phyloP scores from a whole-genome alignment of 2,329 filamentous ascomycete genomes.

The Trichothecium roseum region DNA sequence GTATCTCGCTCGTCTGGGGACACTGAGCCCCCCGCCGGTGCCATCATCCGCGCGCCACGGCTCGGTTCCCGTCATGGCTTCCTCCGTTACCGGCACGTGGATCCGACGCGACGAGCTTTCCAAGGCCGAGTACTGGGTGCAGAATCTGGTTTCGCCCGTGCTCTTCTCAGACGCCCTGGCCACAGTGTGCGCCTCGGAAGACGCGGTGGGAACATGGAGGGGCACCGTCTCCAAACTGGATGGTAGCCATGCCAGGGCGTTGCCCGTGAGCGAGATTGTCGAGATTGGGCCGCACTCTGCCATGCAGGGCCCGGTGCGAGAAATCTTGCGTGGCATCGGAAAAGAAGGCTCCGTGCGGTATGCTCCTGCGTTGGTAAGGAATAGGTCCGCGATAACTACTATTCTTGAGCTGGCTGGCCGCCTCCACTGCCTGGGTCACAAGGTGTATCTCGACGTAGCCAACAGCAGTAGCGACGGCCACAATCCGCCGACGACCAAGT shows the following conservation, averaged over 20 bases:
- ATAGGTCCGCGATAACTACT: neutral
- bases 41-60: neutral
- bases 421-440: neutral
- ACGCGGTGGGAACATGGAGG: no score
- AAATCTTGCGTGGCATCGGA: conserved; percentile 9
- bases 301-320: conserved; percentile 19
- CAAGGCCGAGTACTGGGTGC: conserved; percentile 5
- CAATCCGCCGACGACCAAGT: conserved; percentile 4
- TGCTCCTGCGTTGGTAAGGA: neutral
- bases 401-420: neutral
- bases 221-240: no score
- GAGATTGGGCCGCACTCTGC: conserved; percentile 15
- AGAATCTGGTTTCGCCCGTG: conserved; percentile 7
- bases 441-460: neutral
- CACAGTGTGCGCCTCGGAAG: neutral
- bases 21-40: no score
- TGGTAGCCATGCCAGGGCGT: no score
- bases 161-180: conserved; percentile 4
- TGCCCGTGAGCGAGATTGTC: conserved; percentile 1
- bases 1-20: no score
- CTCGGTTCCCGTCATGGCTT: neutral
- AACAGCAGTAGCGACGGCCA: neutral
- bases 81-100: neutral
- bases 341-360: neutral
- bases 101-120: neutral